These are phyloP conservation scores for Hymenochaete sp. DNA, from an alignment of 1,284 basidiomycete genomes.

Conservation along the genomic window DNA sequence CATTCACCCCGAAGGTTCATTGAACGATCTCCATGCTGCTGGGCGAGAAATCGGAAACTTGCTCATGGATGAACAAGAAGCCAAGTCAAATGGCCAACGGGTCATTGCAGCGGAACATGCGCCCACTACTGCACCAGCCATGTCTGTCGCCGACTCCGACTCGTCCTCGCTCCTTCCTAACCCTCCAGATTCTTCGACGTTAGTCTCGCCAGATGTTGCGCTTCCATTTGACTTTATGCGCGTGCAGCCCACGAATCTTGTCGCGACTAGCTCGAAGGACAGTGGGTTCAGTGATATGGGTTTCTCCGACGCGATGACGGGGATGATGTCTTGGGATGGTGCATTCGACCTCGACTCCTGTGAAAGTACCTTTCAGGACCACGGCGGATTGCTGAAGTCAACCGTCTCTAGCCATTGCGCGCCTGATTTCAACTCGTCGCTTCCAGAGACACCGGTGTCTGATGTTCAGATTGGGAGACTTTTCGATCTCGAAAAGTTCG, in stretches of 20 bases:
- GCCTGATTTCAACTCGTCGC: not conserved
- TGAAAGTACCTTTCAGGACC: too few species aligned
- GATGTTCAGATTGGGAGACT: conserved; percentile 6
- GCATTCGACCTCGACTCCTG: too few species aligned
- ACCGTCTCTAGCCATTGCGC: too few species aligned
- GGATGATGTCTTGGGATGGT: too few species aligned
- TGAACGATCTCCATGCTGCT: not conserved
- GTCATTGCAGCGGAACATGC: conserved; percentile 6
- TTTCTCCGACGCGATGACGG: conserved; percentile 6
- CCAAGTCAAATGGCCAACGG: not conserved
- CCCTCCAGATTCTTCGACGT: conserved; percentile 10
- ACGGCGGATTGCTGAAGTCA: not conserved
- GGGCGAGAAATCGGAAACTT: not conserved
- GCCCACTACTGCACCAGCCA: conserved; percentile 1
- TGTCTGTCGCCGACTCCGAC: not conserved
- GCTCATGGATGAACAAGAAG: conserved; percentile 6
- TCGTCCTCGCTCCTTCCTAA: conserved; percentile 7
- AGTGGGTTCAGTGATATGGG: not conserved
- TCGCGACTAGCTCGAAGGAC: conserved; percentile 7
- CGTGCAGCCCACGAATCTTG: conserved; percentile 12
- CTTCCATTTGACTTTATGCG: not conserved
- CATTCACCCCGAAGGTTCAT: not conserved
- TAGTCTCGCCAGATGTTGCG: not conserved
- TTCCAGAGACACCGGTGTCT: conserved; percentile 6
- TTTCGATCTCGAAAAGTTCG: not conserved